Evolutionary conservation across 257 asterid species (phyloP).

Genomic region (Nicotiana tabacum): DNA sequence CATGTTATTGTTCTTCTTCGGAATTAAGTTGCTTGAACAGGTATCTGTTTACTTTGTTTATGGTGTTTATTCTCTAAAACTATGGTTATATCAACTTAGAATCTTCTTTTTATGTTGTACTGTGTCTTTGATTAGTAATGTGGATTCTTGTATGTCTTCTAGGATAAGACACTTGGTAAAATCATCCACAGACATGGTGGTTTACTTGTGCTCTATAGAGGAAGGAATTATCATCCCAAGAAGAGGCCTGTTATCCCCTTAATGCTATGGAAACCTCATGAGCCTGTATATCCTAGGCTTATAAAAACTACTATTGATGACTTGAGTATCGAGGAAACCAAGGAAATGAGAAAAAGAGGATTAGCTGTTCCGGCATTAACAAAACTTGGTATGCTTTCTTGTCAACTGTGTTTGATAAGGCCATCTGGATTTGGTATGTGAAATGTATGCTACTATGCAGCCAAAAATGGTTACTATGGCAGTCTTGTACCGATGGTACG

Average conservation of each 20-base stretch:
- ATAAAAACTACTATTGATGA: conserved; percentile 79
- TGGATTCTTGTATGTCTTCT: conserved; percentile 16
- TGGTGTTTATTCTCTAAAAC: background rate
- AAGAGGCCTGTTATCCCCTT: conserved; percentile 63
- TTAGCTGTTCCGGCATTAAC: conserved; percentile 64
- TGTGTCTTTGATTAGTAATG: background rate
- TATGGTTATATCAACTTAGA: background rate
- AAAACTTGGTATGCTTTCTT: conserved; percentile 54
- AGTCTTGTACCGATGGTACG: conserved; percentile 86
- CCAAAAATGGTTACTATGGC: conserved; percentile 88
- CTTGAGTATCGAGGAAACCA: conserved; percentile 80
- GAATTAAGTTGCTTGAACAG: background rate
- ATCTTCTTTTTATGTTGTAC: background rate
- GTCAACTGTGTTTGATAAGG: background rate
- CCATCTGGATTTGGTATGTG: background rate
- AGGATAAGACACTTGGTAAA: conserved; percentile 88
- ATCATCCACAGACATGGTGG: conserved; percentile 80
- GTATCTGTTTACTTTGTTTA: background rate
- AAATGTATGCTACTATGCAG: conserved; percentile 36
- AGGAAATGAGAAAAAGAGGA: conserved; percentile 77
- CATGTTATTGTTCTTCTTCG: background rate
- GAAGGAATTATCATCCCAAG: conserved; percentile 60
- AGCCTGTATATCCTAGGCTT: conserved; percentile 90
- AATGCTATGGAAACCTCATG: conserved; percentile 97
- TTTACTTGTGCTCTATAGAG: conserved; percentile 60